Evolutionary conservation across 1,139 yeast genomes (phyloP).

Genomic region (Scheffersomyces stambukii): DNA sequence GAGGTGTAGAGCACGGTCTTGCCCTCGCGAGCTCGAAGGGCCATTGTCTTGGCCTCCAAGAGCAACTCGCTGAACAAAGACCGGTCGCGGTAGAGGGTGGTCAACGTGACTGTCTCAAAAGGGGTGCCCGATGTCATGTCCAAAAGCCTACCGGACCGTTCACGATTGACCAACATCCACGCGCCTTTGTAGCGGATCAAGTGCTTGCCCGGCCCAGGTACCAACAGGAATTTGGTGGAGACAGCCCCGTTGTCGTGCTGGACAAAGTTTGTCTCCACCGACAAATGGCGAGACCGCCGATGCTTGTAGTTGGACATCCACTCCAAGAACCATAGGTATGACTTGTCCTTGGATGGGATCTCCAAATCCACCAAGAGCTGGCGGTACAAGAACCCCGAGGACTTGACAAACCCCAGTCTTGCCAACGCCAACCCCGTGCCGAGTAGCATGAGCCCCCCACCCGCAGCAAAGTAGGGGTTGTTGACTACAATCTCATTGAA

Average conservation of each 20-base stretch:
- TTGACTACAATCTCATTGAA: slow-evolving; percentile 56
- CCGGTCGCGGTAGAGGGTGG: slow-evolving; percentile 84
- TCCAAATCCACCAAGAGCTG: slow-evolving; percentile 89
- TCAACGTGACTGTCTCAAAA: slow-evolving; percentile 89
- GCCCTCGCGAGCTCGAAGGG: slow-evolving; percentile 82
- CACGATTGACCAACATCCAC: slow-evolving; percentile 82
- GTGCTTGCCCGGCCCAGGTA: slow-evolving; percentile 98
- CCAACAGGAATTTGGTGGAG: slow-evolving; percentile 79
- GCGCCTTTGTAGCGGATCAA: slow-evolving; percentile 83
- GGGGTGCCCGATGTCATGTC: slow-evolving; percentile 93
- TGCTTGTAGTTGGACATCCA: slow-evolving; percentile 90
- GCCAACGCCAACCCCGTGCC: slow-evolving; percentile 85
- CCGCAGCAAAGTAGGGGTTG: slow-evolving; percentile 95
- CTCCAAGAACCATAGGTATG: slow-evolving; percentile 90
- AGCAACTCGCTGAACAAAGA: slow-evolving; percentile 66
- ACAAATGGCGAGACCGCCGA: slow-evolving; percentile 74
- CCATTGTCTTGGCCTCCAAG: slow-evolving; percentile 79
- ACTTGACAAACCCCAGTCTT: slow-evolving; percentile 61
- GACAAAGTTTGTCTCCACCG: slow-evolving; percentile 81
- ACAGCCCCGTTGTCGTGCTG: slow-evolving; percentile 95
- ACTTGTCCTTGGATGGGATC: slow-evolving; percentile 89
- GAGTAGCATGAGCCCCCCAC: slow-evolving; percentile 92
- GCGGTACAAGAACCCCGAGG: slow-evolving; percentile 68
- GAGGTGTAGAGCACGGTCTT: slow-evolving; percentile 91
- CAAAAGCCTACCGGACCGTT: slow-evolving; percentile 82